Percentiles rank a stretch among this genome's conserved stretches.
phyloP scores from a whole-genome alignment of 306 rosid species.

The Vigna mungo region DNA sequence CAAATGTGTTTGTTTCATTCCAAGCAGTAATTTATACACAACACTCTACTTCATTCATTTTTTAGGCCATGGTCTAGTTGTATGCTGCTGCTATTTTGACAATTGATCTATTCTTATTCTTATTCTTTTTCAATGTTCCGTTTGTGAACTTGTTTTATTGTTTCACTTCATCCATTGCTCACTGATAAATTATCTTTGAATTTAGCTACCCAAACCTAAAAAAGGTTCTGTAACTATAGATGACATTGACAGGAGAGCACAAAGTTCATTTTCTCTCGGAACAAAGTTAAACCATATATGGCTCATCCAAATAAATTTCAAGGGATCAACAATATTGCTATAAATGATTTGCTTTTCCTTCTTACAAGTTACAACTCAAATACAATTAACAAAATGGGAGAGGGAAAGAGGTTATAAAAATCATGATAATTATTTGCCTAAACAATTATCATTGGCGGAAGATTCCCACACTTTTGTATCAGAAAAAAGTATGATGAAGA shows the following conservation, averaged over 20 bases:
- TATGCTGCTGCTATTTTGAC: neutral
- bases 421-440: neutral
- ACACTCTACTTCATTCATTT: neutral
- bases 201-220: neutral
- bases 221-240: neutral
- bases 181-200: neutral
- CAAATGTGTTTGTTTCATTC: neutral
- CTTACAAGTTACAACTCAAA: constrained; percentile 17
- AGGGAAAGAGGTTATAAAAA: neutral
- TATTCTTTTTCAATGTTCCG: too few relatives aligned
- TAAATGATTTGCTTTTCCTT: constrained; percentile 26
- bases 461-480: constrained; percentile 23
- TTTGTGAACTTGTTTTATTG: too few relatives aligned
- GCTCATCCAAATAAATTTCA: constrained; percentile 19
- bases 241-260: neutral
- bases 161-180: too few relatives aligned
- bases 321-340: constrained; percentile 22
- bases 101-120: neutral
- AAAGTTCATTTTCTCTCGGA: neutral
- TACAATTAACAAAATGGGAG: constrained; percentile 14
- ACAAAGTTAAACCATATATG: neutral
- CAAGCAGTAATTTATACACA: neutral
- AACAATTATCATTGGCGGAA: neutral
- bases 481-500: constrained; percentile 13
- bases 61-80: neutral